Evolutionary conservation across 176 grass and related monocot genomes (phyloP).

Genomic region (Juncus effusus): DNA sequence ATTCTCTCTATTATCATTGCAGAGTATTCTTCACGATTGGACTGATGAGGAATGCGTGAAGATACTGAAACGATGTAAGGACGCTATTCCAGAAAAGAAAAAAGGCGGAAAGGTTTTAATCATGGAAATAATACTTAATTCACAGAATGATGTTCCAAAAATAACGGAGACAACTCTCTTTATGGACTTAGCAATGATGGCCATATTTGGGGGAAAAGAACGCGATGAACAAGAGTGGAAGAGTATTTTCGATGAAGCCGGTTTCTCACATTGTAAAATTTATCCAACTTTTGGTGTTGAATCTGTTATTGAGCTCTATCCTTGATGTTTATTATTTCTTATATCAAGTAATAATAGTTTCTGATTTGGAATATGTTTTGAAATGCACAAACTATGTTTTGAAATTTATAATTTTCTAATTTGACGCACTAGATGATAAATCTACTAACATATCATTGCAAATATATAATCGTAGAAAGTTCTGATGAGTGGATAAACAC

Average conservation of each 20-base stretch:
- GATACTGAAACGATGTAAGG: constrained; percentile 33
- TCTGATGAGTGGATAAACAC: no score
- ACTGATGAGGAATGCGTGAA: constrained; percentile 36
- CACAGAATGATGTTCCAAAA: neutral
- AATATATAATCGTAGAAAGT: no score
- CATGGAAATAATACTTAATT: constrained; percentile 20
- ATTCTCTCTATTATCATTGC: no score
- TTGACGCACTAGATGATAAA: no score
- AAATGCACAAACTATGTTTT: no score
- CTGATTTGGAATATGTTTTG: no score
- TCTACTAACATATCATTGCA: no score
- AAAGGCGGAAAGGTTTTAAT: constrained; percentile 41
- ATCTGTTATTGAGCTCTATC: constrained; percentile 38
- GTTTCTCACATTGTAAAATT: constrained; percentile 26
- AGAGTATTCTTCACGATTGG: constrained; percentile 40
- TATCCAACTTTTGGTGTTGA: constrained; percentile 14
- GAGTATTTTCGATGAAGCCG: constrained; percentile 35
- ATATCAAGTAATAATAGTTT: no score
- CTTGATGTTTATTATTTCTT: neutral
- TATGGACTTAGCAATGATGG: constrained; percentile 39
- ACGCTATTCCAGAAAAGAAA: constrained; percentile 21
- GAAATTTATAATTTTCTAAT: no score
- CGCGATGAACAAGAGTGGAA: constrained; percentile 36
- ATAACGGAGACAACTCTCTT: constrained; percentile 23
- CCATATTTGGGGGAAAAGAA: constrained; percentile 33